These are phyloP conservation scores for Dothiorella sarmentorum DNA, from an alignment of 2,329 filamentous ascomycete genomes.

Conservation along the genomic window DNA sequence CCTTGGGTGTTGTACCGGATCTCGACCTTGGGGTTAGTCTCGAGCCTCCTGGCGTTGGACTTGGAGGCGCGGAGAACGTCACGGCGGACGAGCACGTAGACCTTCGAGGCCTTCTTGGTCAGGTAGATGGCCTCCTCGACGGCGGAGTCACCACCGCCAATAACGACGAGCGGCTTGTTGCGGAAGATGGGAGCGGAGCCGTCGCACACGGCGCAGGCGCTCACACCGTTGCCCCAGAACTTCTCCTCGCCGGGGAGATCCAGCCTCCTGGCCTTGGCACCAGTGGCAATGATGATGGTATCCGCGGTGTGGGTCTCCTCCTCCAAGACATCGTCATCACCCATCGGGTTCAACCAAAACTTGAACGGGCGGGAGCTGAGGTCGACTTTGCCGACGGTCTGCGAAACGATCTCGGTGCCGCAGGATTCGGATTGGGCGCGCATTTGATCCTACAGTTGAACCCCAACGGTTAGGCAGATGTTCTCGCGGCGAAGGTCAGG, in stretches of 20 bases:
- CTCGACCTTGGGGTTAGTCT: conserved; percentile 82
- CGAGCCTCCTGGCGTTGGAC: conserved; percentile 85
- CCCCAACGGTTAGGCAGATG: conserved; percentile 21
- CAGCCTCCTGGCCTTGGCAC: conserved; percentile 83
- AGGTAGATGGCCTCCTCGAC: conserved; percentile 97
- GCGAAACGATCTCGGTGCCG: conserved; percentile 87
- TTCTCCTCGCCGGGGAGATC: conserved; percentile 83
- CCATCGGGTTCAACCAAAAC: conserved; percentile 70
- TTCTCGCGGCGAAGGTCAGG: background rate
- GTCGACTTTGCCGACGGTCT: conserved; percentile 88
- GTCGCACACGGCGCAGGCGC: conserved; percentile 95
- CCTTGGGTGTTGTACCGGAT: conserved; percentile 82
- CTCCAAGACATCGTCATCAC: conserved; percentile 73
- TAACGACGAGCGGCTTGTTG: conserved; percentile 91
- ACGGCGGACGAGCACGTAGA: conserved; percentile 86
- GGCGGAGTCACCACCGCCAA: conserved; percentile 93
- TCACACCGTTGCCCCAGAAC: conserved; percentile 97
- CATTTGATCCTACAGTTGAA: conserved; percentile 68
- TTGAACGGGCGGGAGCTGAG: conserved; percentile 80
- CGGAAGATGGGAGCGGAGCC: conserved; percentile 96
- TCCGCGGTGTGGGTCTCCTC: conserved; percentile 78
- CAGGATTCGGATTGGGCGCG: conserved; percentile 85
- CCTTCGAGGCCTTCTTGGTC: conserved; percentile 94
- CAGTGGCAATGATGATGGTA: conserved; percentile 89
- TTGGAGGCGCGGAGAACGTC: conserved; percentile 83